Conservation (phyloP, 495 filamentous ascomycete genomes). For the Filosporella fistucella region DNA sequence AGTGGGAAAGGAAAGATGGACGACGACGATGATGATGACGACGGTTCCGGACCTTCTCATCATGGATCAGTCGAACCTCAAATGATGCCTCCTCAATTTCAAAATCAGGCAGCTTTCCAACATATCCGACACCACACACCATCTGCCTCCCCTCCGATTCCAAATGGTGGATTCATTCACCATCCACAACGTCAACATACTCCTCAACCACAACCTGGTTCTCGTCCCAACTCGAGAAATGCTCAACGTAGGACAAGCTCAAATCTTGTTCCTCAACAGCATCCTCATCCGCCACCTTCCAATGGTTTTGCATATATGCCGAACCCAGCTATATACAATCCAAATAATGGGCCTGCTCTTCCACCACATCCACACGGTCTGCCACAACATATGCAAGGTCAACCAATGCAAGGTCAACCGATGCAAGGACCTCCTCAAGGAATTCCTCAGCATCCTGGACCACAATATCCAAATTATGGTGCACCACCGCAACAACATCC, state of each 20-base stretch:
- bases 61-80: slow-evolving; percentile 48
- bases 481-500: slow-evolving; percentile 35
- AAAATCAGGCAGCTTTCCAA: slow-evolving; percentile 66
- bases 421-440: slow-evolving; percentile 40
- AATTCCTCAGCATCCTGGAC: slow-evolving; percentile 33
- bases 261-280: slow-evolving; percentile 63
- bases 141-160: slow-evolving; percentile 85
- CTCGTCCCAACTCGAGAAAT: slow-evolving; percentile 79
- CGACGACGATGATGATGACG: slow-evolving; percentile 87
- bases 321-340: slow-evolving; percentile 80
- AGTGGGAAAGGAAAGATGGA: slow-evolving; percentile 76
- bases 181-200: slow-evolving; percentile 63
- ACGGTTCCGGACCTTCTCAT: slow-evolving; percentile 53
- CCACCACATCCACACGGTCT: slow-evolving; percentile 33
- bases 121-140: slow-evolving; percentile 80
- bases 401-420: slow-evolving; percentile 30
- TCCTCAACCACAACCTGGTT: slow-evolving; percentile 70
- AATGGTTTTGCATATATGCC: slow-evolving; percentile 84
- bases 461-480: slow-evolving; percentile 30
- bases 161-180: slow-evolving; percentile 68
- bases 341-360: slow-evolving; percentile 50
- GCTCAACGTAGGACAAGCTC: slow-evolving; percentile 69
- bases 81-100: slow-evolving; percentile 68
- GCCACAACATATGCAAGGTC: slow-evolving; percentile 39
- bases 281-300: slow-evolving; percentile 56